Conservation (phyloP, 106 monocot genomes). For the Gastrodia elata region DNA sequence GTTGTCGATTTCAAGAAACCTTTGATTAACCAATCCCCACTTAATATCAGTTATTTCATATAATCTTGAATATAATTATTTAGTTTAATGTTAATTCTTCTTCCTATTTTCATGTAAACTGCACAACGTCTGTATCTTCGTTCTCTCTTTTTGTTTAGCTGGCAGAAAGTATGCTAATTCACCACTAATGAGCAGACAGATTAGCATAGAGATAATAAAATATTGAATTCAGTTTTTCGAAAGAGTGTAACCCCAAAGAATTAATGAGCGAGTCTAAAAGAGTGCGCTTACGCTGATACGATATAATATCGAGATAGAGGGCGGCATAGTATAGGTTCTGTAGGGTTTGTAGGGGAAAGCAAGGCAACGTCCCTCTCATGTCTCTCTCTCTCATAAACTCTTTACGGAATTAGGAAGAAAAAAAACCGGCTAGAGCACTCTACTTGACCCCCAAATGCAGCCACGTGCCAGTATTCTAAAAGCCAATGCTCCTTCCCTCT, state of each 20-base stretch:
- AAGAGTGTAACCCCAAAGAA: background rate
- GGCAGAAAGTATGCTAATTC: background rate
- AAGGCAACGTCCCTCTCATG: conserved; percentile 14
- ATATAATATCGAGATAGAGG: background rate
- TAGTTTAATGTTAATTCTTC: no score
- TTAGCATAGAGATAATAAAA: background rate
- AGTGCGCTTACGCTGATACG: background rate
- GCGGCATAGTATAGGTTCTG: background rate
- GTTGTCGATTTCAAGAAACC: no score
- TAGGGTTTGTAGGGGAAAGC: conserved; percentile 11
- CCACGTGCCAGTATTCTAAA: conserved; percentile 1
- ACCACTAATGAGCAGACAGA: background rate
- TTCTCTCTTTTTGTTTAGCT: no score
- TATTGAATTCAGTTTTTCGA: background rate
- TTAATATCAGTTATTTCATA: no score
- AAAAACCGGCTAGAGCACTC: background rate
- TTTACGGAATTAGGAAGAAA: background rate
- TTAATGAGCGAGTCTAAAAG: background rate
- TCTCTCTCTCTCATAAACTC: conserved; percentile 3
- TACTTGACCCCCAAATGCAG: background rate
- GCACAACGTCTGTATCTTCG: no score
- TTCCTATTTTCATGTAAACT: no score
- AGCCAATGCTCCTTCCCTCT: conserved; percentile 9
- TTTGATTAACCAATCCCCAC: no score
- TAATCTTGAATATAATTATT: no score